A percentile compares a stretch with the other conserved stretches of the same genome.
Evolutionary conservation across 2,329 filamentous ascomycete species (phyloP).

Genomic region (Tolypocladium tropicale): DNA sequence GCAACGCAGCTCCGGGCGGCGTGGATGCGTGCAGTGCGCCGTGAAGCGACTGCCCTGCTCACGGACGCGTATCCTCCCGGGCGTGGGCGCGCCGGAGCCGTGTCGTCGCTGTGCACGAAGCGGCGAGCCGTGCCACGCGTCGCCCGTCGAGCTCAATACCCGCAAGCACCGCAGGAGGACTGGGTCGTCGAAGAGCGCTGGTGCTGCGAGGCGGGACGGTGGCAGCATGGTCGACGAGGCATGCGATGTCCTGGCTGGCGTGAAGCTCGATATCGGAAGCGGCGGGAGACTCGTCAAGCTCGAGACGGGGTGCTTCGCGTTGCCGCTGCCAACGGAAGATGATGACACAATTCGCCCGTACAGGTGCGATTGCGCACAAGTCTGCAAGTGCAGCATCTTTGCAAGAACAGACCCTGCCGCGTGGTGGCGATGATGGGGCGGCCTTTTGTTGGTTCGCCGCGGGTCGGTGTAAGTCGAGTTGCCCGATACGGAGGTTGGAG

Average conservation of each 20-base stretch:
- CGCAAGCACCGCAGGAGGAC: neutral
- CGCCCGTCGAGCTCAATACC: neutral
- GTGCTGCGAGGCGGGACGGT: neutral
- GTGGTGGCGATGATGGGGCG: neutral
- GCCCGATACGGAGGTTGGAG: neutral
- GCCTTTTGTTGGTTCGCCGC: neutral
- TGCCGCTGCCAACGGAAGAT: neutral
- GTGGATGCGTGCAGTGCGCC: slow-evolving; percentile 14
- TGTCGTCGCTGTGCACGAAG: neutral
- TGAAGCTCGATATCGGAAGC: neutral
- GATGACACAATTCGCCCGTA: neutral
- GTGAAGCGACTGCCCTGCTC: slow-evolving; percentile 13
- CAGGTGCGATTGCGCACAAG: neutral
- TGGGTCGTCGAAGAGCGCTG: neutral
- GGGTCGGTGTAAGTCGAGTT: neutral
- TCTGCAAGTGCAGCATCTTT: neutral
- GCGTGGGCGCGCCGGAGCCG: neutral
- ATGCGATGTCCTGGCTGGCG: neutral
- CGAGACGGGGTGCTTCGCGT: neutral
- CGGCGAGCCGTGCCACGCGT: neutral
- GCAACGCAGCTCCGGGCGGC: neutral
- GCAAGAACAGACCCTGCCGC: neutral
- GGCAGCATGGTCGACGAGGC: neutral
- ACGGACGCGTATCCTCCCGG: neutral
- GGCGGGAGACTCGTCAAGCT: neutral